Percentiles rank a stretch among this genome's conserved stretches.
Evolutionary conservation across 164 flowering plant species (phyloP).

Genomic region (Brasenia schreberi): DNA sequence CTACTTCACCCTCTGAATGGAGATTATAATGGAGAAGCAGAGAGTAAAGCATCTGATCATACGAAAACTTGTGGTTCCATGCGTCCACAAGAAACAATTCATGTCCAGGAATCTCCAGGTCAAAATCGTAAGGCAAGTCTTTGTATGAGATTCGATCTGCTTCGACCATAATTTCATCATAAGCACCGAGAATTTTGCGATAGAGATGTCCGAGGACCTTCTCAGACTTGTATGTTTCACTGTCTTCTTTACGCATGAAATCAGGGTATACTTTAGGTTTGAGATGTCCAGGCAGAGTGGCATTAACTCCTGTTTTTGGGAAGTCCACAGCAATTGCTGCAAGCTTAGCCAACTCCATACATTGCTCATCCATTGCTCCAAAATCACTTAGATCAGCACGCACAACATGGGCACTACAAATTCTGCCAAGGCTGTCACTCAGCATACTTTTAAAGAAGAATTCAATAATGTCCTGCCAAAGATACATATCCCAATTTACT

Average conservation of each 20-base stretch:
- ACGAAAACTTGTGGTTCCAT: conserved; percentile 65
- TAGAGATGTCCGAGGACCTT: conserved; percentile 73
- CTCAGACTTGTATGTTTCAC: conserved; percentile 49
- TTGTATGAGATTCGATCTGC: conserved; percentile 11
- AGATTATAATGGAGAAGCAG: conserved; percentile 73
- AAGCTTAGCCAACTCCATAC: conserved; percentile 60
- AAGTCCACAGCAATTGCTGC: conserved; percentile 95
- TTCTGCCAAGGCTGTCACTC: conserved; percentile 60
- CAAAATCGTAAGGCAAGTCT: conserved; percentile 44
- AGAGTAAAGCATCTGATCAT: conserved; percentile 53
- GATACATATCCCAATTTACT: not conserved
- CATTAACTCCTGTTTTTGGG: conserved; percentile 83
- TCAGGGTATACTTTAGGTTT: conserved; percentile 85
- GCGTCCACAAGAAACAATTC: conserved; percentile 42
- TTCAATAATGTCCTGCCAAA: conserved; percentile 63
- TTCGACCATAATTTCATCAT: conserved; percentile 16
- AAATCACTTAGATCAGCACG: conserved; percentile 73
- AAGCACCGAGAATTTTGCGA: conserved; percentile 39
- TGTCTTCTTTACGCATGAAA: conserved; percentile 79
- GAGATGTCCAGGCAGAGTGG: conserved; percentile 49
- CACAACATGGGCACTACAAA: conserved; percentile 95
- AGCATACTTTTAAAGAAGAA: conserved; percentile 70
- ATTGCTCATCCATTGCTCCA: conserved; percentile 79
- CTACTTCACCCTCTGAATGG: conserved; percentile 70
- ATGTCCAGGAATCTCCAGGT: conserved; percentile 54